Evolutionary conservation across 352 stramenopile species (phyloP).

Genomic region (Phytopythium oedochilum): DNA sequence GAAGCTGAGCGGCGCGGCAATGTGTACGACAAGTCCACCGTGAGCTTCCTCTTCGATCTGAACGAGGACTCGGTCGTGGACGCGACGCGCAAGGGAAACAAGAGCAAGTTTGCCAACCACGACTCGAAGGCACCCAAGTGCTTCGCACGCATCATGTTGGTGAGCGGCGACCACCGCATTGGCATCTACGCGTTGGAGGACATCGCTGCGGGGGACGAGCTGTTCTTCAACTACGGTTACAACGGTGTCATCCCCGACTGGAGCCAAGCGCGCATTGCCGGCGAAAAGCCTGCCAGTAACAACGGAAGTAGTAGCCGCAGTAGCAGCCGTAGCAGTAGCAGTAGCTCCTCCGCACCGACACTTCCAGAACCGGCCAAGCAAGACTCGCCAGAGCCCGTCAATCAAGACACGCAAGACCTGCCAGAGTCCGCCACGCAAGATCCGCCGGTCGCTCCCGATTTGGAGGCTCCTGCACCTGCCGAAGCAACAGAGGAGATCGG

Average conservation of each 20-base stretch:
- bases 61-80: conserved; percentile 92
- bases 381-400: too few species aligned
- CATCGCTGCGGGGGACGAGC: conserved; percentile 82
- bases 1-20: conserved; percentile 83
- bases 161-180: conserved; percentile 92
- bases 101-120: conserved; percentile 94
- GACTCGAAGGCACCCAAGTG: conserved; percentile 75
- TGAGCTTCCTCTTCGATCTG: conserved; percentile 94
- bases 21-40: conserved; percentile 87
- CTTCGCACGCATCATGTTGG: conserved; percentile 80
- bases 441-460: neutral
- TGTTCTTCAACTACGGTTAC: conserved; percentile 86
- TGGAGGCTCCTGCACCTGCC: neutral
- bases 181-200: conserved; percentile 90
- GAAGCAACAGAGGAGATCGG: neutral
- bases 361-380: too few species aligned
- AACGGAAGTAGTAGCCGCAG: neutral
- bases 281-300: conserved; percentile 4
- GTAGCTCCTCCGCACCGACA: neutral
- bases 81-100: conserved; percentile 93
- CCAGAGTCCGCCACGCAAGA: neutral
- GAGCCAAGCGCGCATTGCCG: conserved; percentile 58
- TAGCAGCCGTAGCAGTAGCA: neutral
- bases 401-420: too few species aligned
- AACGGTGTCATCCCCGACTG: conserved; percentile 78